A percentile compares a stretch with the other conserved stretches of the same genome.
Conservation (phyloP, 2,329 filamentous ascomycete species). For the Corynespora cassiicola region DNA sequence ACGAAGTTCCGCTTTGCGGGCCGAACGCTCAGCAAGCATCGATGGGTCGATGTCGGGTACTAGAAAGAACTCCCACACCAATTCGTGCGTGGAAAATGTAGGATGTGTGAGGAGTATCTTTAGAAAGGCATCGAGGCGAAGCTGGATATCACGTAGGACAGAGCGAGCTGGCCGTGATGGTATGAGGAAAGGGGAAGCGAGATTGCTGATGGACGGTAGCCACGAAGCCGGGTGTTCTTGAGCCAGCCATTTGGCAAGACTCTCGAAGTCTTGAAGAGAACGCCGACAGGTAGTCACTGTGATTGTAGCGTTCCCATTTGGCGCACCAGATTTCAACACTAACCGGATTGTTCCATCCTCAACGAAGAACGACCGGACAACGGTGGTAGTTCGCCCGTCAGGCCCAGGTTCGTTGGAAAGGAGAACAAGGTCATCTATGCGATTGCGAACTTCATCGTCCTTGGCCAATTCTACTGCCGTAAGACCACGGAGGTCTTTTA, state of each 20-base stretch:
- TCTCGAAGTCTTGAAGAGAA: conserved; percentile 88
- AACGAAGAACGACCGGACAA: conserved; percentile 95
- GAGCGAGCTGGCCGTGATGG: conserved; percentile 89
- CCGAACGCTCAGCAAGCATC: conserved; percentile 87
- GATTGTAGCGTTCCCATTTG: conserved; percentile 80
- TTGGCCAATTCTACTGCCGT: conserved; percentile 97
- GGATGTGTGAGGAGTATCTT: conserved; percentile 86
- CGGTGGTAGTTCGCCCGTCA: conserved; percentile 86
- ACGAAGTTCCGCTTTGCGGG: conserved; percentile 82
- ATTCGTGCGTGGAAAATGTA: conserved; percentile 94
- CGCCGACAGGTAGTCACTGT: conserved; percentile 94
- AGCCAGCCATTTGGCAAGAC: conserved; percentile 80
- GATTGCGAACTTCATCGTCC: conserved; percentile 95
- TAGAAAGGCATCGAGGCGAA: conserved; percentile 85
- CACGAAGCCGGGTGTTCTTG: conserved; percentile 95
- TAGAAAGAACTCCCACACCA: conserved; percentile 98
- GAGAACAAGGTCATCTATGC: conserved; percentile 91
- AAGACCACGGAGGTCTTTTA: conserved; percentile 84
- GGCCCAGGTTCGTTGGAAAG: conserved; percentile 70
- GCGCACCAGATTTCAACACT: conserved; percentile 91
- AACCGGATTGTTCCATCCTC: conserved; percentile 94
- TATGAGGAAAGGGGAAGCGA: conserved; percentile 89
- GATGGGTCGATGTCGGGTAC: conserved; percentile 91
- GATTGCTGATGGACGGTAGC: conserved; percentile 79
- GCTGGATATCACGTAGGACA: conserved; percentile 84